These are phyloP conservation scores for Sporobolomyces pararoseus DNA, from an alignment of 768 basidiomycete species.

Conservation along the genomic window DNA sequence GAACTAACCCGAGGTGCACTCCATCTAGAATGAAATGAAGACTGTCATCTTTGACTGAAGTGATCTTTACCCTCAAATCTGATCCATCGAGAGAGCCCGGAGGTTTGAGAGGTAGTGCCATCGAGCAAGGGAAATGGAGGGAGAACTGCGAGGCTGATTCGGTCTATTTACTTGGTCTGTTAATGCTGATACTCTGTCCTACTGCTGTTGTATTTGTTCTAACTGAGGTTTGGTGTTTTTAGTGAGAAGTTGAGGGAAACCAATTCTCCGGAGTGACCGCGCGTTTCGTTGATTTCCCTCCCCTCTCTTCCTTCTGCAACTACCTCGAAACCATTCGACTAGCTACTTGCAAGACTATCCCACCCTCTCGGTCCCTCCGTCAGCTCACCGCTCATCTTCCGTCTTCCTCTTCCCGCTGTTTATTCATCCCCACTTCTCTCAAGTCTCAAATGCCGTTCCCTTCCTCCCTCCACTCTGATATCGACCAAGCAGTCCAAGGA, in stretches of 20 bases:
- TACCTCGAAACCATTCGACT: background rate
- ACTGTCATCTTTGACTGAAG: conserved; percentile 71
- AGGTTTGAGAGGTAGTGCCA: conserved; percentile 36
- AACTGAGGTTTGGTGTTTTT: background rate
- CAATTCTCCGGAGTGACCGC: too few relatives aligned
- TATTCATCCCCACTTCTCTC: background rate
- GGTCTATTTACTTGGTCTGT: background rate
- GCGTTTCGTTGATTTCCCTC: too few relatives aligned
- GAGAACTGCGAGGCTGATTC: background rate
- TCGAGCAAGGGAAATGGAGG: background rate
- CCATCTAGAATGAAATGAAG: conserved; percentile 92
- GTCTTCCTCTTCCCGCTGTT: background rate
- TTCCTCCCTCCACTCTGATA: background rate
- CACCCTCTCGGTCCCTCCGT: too few relatives aligned
- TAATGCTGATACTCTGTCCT: background rate
- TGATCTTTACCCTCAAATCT: conserved; percentile 43
- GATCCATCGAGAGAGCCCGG: conserved; percentile 39
- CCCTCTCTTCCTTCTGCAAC: conserved; percentile 7
- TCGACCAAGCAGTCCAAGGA: background rate
- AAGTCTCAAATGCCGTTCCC: background rate
- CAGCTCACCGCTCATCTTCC: background rate
- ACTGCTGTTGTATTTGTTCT: background rate
- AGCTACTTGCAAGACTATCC: too few relatives aligned
- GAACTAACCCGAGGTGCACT: conserved; percentile 83
- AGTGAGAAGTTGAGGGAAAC: background rate